Evolutionary conservation across 345 rosid species (phyloP).

Genomic region (Ricinus communis): DNA sequence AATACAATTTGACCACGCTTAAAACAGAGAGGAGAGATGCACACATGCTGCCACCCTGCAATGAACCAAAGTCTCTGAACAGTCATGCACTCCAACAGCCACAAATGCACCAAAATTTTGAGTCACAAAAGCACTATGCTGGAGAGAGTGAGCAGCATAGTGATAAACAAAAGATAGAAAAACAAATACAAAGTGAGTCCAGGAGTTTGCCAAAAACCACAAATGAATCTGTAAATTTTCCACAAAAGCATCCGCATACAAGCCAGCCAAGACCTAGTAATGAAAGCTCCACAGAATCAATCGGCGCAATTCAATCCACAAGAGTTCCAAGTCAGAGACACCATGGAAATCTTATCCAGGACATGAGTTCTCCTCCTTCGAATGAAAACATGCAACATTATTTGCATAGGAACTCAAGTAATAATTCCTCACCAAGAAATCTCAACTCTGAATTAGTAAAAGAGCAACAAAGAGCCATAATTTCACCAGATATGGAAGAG

Average conservation of each 20-base stretch:
- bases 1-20: slow-evolving; percentile 19
- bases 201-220: slow-evolving; percentile 27
- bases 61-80: slow-evolving; percentile 30
- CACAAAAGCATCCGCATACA: slow-evolving; percentile 31
- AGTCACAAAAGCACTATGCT: slow-evolving; percentile 25
- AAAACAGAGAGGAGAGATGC: slow-evolving; percentile 33
- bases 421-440: slow-evolving; percentile 22
- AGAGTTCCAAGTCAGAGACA: slow-evolving; percentile 22
- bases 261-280: slow-evolving; percentile 36
- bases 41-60: slow-evolving; percentile 28
- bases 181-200: slow-evolving; percentile 34
- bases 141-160: slow-evolving; percentile 31
- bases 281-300: slow-evolving; percentile 33
- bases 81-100: slow-evolving; percentile 28
- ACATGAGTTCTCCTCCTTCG: slow-evolving; percentile 17
- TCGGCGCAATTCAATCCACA: slow-evolving; percentile 22
- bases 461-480: slow-evolving; percentile 7
- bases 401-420: slow-evolving; percentile 17
- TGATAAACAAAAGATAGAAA: slow-evolving; percentile 35
- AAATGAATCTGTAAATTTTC: slow-evolving; percentile 26
- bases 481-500: slow-evolving; percentile 24
- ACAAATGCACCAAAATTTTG: slow-evolving; percentile 21
- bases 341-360: slow-evolving; percentile 19
- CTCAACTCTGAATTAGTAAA: slow-evolving; percentile 25
- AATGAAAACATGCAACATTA: slow-evolving; percentile 24